Conservation (phyloP, 805 yeast genomes). For the Teunomyces tritomae region DNA sequence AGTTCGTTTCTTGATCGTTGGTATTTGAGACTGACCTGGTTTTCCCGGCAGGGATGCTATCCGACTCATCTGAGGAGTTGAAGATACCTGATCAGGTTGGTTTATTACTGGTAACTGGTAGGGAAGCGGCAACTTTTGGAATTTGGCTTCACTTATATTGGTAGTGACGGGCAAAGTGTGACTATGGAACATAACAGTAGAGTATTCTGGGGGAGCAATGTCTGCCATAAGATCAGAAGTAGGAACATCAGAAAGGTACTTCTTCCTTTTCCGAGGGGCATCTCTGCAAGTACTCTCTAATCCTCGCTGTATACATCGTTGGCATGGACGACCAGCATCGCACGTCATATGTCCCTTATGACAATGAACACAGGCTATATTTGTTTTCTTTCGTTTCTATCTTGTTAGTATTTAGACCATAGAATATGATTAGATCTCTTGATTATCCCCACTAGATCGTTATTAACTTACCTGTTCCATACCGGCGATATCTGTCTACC, state of each 20-base stretch:
- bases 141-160: background rate
- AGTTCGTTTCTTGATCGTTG: constrained; percentile 23
- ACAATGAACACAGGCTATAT: constrained; percentile 88
- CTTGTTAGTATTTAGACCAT: constrained; percentile 7
- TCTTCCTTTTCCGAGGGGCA: constrained; percentile 84
- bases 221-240: constrained; percentile 9
- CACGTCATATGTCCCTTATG: constrained; percentile 91
- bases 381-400: constrained; percentile 59
- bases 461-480: background rate
- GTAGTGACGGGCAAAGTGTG: background rate
- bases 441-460: background rate
- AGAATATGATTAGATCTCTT: background rate
- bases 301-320: constrained; percentile 70
- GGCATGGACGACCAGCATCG: constrained; percentile 80
- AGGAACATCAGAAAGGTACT: constrained; percentile 68
- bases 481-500: background rate
- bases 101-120: background rate
- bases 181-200: background rate
- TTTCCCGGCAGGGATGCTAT: background rate
- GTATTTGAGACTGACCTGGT: background rate
- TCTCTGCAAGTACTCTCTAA: constrained; percentile 72
- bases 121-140: constrained; percentile 1
- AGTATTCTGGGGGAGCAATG: background rate
- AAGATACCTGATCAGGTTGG: background rate
- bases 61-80: background rate